Conservation (phyloP, 2,329 filamentous ascomycete species). For the Epichloe gansuensis region DNA sequence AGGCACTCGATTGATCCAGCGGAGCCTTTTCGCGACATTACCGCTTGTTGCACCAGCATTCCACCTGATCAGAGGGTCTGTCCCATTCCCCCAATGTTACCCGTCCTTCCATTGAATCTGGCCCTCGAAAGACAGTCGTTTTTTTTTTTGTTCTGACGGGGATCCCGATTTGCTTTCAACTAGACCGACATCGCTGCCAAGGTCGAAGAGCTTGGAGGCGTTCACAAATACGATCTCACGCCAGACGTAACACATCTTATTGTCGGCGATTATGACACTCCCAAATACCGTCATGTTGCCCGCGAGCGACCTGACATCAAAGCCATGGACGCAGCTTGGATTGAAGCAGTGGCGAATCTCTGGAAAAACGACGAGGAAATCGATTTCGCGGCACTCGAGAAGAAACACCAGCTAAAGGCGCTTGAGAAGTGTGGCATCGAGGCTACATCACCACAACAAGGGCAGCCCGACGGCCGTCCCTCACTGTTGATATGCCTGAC, state of each 20-base stretch:
- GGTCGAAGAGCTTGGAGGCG: conserved; percentile 70
- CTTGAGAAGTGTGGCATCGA: conserved; percentile 42
- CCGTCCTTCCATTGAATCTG: neutral
- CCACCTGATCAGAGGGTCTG: conserved; percentile 63
- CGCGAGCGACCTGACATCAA: conserved; percentile 76
- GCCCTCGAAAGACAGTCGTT: neutral
- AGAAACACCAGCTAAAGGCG: conserved; percentile 48
- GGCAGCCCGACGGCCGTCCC: conserved; percentile 19
- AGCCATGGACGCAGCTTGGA: conserved; percentile 71
- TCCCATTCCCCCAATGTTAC: conserved; percentile 1
- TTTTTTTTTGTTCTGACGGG: neutral
- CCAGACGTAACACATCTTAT: conserved; percentile 90
- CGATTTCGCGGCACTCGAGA: conserved; percentile 57
- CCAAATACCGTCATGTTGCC: conserved; percentile 93
- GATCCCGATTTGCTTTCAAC: neutral
- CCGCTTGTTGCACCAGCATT: conserved; percentile 82
- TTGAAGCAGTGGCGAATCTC: conserved; percentile 62
- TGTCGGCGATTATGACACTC: conserved; percentile 76
- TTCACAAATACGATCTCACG: conserved; percentile 85
- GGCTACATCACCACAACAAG: conserved; percentile 13
- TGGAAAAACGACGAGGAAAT: conserved; percentile 78
- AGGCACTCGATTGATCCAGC: conserved; percentile 37
- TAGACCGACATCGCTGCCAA: conserved; percentile 46
- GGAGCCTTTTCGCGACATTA: conserved; percentile 54
- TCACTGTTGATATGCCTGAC: conserved; percentile 41